These are phyloP conservation scores for Rhizoctonia solani DNA, from an alignment of 1,284 basidiomycete genomes.

Conservation along the genomic window DNA sequence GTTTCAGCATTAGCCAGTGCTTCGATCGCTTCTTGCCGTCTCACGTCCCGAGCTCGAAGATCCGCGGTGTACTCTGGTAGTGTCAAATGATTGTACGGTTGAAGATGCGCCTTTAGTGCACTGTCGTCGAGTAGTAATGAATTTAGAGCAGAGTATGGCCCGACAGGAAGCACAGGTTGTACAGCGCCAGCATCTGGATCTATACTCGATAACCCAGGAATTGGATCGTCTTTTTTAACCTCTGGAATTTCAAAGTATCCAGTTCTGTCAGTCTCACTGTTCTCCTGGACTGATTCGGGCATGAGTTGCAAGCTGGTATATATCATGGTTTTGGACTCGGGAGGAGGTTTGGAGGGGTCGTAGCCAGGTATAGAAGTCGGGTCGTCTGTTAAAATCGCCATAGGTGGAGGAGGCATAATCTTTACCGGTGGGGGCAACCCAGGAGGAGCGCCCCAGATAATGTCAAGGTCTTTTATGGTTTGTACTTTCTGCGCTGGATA, in stretches of 20 bases:
- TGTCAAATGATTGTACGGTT: conserved; percentile 80
- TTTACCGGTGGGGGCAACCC: conserved; percentile 35
- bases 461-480: conserved; percentile 76
- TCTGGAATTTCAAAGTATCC: conserved; percentile 10
- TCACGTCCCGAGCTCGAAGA: conserved; percentile 37
- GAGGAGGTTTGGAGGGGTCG: conserved; percentile 36
- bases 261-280: conserved; percentile 5
- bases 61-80: conserved; percentile 65
- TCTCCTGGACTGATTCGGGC: not conserved
- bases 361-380: conserved; percentile 27
- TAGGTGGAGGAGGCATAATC: conserved; percentile 36
- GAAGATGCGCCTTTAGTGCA: conserved; percentile 70
- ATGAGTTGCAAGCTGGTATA: conserved; percentile 22
- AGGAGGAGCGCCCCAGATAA: conserved; percentile 65
- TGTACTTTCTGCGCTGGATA: conserved; percentile 57
- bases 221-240: conserved; percentile 17
- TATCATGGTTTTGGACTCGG: not conserved
- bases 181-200: conserved; percentile 9
- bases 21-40: conserved; percentile 14
- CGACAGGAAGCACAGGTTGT: not conserved
- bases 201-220: conserved; percentile 26
- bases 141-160: conserved; percentile 61
- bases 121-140: conserved; percentile 85
- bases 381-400: conserved; percentile 12
- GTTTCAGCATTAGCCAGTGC: conserved; percentile 41